Base-by-base conservation (phyloP, 1,284 basidiomycete species). In the Cryptococcus amylolentus region DNA sequence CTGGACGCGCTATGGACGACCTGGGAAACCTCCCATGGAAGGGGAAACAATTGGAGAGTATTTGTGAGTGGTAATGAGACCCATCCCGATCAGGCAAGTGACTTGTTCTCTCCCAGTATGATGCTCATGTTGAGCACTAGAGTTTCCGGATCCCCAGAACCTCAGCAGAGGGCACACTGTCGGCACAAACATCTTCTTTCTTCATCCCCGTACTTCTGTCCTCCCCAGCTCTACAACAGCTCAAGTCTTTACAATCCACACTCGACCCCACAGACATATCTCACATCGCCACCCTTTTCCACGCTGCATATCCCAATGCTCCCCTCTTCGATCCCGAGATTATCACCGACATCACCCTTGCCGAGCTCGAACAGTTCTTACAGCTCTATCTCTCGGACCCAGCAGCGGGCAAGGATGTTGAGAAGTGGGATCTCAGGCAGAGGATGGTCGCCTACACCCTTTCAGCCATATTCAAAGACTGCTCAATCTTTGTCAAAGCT, bases 391-490 rank as follows among this genome's bases (percentile, higher is more conserved):
- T 81, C 39, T 74, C 80, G 18, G 64, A 61, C 7, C 54, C 61
- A 4, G 6, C 18, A 13, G 49, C 52, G 1, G 55, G 52, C 12
- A 47, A 49, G 37, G 35, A 20, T 1, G 45, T 16, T 4, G 58
- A 62, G 4, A 35, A 56, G 13, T 77, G 76, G 67, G 64, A 62
- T 0, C 50, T 75, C 2, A 61, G 73, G n/a, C 64, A 77, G 47
- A 56, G 69, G 37, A 46, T 86, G 46, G 77, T 89, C 50, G 86
- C 88, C 4, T 91, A 91, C 71, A 79, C 91, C 37, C 84, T 97
- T 47, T 89, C 89, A 9, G 89, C 90, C n/a, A 89, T 88, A 12
- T 92, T 97, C 83, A 98, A 97, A 75, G 94, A 98, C 74, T 97
- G 93, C 75, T 95, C 91, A 2, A 74, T 97, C 55, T 88, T 97